Evolutionary conservation across 495 filamentous ascomycete genomes (phyloP).

Genomic region (Emericellopsis terricola): DNA sequence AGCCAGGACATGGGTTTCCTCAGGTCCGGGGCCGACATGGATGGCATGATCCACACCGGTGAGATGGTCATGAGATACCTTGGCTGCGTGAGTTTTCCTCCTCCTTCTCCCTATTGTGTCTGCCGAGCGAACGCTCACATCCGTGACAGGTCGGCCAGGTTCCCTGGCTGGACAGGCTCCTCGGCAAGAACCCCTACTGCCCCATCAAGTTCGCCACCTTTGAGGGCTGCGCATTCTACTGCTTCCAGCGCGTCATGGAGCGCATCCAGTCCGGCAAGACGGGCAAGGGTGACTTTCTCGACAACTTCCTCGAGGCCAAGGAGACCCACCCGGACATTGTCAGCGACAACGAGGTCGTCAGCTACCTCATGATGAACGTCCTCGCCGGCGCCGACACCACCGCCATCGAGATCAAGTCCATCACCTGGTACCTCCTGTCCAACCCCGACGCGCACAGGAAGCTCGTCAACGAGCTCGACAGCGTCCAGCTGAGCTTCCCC

Average conservation of each 20-base stretch:
- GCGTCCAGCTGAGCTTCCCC: background rate
- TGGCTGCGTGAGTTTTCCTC: background rate
- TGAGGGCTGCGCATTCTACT: background rate
- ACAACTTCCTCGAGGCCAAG: conserved; percentile 14
- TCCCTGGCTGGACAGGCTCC: conserved; percentile 11
- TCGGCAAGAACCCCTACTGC: conserved; percentile 13
- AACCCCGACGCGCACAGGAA: background rate
- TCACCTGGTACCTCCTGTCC: conserved; percentile 4
- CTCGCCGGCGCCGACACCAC: conserved; percentile 27
- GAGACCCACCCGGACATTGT: conserved; percentile 11
- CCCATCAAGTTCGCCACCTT: conserved; percentile 8
- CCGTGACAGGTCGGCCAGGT: conserved; percentile 7
- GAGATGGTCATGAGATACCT: background rate
- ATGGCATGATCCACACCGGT: background rate
- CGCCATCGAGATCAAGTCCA: conserved; percentile 18
- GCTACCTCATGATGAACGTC: conserved; percentile 19
- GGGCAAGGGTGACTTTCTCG: conserved; percentile 10
- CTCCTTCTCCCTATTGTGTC: background rate
- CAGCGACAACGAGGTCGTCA: conserved; percentile 7
- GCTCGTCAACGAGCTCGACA: background rate
- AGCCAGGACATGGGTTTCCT: background rate
- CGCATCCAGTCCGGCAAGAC: background rate
- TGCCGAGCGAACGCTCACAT: background rate
- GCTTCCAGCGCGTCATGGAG: background rate
- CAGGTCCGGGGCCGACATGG: background rate